Percentiles rank a stretch among this genome's conserved stretches.
Conservation (phyloP, 2,329 filamentous ascomycete genomes). For the Macrophomina phaseolina region DNA sequence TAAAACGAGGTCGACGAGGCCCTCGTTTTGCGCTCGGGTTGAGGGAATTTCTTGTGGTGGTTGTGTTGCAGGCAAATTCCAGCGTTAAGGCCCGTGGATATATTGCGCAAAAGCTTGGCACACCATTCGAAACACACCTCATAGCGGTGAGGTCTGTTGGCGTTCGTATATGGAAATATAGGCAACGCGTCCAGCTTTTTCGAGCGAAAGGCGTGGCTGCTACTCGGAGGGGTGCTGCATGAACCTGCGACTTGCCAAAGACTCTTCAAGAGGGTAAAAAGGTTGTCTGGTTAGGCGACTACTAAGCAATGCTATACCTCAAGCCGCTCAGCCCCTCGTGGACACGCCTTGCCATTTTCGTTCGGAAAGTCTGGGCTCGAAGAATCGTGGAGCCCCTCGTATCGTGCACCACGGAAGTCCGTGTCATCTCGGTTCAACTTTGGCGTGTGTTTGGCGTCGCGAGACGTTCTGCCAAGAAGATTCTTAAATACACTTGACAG, state of each 20-base stretch:
- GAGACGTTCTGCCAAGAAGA: conserved; percentile 13
- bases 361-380: background rate
- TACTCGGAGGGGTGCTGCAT: background rate
- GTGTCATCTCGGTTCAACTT: conserved; percentile 21
- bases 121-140: conserved; percentile 2
- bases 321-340: background rate
- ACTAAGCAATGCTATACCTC: conserved; percentile 11
- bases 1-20: background rate
- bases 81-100: conserved; percentile 12
- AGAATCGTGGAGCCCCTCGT: background rate
- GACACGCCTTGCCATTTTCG: background rate
- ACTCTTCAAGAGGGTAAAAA: background rate
- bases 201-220: background rate
- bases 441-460: conserved; percentile 5
- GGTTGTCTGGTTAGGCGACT: conserved; percentile 3
- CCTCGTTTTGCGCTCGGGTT: background rate
- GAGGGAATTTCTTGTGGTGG: background rate
- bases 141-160: conserved; percentile 11
- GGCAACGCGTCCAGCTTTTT: background rate
- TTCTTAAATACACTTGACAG: background rate
- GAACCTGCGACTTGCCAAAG: background rate
- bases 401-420: conserved; percentile 15
- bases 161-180: background rate
- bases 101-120: conserved; percentile 17
- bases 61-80: background rate